Conservation (phyloP, 441 rosid species). For the Euphorbia celastroides region DNA sequence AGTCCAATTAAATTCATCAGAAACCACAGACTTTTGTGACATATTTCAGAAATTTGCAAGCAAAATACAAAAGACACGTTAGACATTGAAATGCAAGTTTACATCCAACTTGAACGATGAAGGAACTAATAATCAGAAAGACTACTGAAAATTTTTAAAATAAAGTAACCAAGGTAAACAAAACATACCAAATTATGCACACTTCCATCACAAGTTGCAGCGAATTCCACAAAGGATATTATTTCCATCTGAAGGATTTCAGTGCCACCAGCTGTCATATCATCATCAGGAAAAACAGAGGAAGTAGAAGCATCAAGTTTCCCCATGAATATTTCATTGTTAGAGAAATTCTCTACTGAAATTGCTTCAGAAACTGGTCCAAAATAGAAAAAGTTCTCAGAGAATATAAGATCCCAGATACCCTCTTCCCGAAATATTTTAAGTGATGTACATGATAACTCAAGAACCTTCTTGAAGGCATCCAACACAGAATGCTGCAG, state of each 20-base stretch:
- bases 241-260: conserved; percentile 54
- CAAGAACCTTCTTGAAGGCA: conserved; percentile 55
- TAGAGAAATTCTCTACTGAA: conserved; percentile 28
- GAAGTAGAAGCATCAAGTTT: conserved; percentile 27
- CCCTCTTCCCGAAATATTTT: conserved; percentile 65
- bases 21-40: neutral
- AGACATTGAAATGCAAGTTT: conserved; percentile 3
- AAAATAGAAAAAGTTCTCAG: conserved; percentile 71
- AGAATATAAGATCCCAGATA: conserved; percentile 75
- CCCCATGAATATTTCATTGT: conserved; percentile 22
- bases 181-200: conserved; percentile 53
- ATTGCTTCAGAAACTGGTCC: conserved; percentile 36
- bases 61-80: too few species aligned
- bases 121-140: conserved; percentile 4
- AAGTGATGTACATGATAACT: conserved; percentile 42
- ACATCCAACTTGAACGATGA: conserved; percentile 5
- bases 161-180: conserved; percentile 16
- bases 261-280: conserved; percentile 27
- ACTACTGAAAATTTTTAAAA: conserved; percentile 9
- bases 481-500: conserved; percentile 55
- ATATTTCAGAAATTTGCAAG: neutral
- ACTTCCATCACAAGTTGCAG: conserved; percentile 58
- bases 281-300: conserved; percentile 20
- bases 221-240: conserved; percentile 60
- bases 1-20: neutral